Conservation (phyloP, 2,329 filamentous ascomycete species). For the Podosphaera aphanis region DNA sequence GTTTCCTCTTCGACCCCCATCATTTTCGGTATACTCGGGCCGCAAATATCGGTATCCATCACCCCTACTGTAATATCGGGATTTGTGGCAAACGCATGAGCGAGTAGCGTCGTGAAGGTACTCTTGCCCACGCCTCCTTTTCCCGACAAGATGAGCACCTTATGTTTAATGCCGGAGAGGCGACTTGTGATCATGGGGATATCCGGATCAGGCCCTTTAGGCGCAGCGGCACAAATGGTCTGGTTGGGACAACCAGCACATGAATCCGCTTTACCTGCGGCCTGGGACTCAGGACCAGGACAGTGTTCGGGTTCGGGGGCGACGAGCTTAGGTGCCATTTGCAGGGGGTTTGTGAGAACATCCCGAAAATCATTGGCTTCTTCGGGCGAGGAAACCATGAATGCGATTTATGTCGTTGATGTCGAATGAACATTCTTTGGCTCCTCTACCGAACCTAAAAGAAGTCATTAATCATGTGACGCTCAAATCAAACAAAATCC, state of each 20-base stretch:
- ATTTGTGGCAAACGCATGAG: slow-evolving; percentile 71
- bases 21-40: slow-evolving; percentile 94
- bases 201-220: slow-evolving; percentile 88
- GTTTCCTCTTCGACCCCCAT: slow-evolving; percentile 89
- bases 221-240: slow-evolving; percentile 75
- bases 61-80: slow-evolving; percentile 62
- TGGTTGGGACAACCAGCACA: slow-evolving; percentile 94
- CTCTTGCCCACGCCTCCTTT: slow-evolving; percentile 96
- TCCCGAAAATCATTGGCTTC: slow-evolving; percentile 42
- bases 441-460: too few species aligned
- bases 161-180: slow-evolving; percentile 63
- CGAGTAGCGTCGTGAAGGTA: slow-evolving; percentile 72
- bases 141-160: slow-evolving; percentile 72
- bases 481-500: too few species aligned
- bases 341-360: slow-evolving; percentile 52
- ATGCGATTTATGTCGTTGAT: neutral
- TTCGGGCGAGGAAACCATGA: slow-evolving; percentile 65
- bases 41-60: slow-evolving; percentile 97
- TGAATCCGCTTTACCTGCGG: slow-evolving; percentile 49
- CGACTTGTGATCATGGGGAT: slow-evolving; percentile 70
- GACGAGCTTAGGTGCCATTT: slow-evolving; percentile 60
- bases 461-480: too few species aligned
- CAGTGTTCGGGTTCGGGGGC: slow-evolving; percentile 95
- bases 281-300: slow-evolving; percentile 63
- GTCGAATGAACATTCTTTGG: too few species aligned